Evolutionary conservation across 202 grass and related monocot genomes (phyloP).

Genomic region (Panicum virgatum): DNA sequence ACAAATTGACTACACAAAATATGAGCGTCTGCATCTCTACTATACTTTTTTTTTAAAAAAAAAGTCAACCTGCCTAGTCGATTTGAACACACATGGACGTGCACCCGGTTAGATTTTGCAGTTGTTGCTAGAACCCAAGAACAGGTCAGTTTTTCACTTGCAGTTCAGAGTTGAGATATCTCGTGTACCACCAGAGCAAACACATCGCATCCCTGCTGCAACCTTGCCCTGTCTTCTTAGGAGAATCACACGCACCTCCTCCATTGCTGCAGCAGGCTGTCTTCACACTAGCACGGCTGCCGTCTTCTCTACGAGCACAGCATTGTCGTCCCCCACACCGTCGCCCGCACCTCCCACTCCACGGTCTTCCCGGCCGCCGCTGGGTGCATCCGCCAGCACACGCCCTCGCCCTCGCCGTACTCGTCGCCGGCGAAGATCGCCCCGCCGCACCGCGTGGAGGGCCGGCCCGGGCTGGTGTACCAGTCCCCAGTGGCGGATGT

Average conservation of each 20-base stretch:
- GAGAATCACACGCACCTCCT: background rate
- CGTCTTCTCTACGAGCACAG: background rate
- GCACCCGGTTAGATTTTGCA: too few species aligned
- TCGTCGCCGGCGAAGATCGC: slow-evolving; percentile 77
- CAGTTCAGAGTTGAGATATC: background rate
- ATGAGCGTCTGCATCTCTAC: too few species aligned
- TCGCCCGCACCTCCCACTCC: slow-evolving; percentile 82
- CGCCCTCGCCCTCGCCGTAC: slow-evolving; percentile 64
- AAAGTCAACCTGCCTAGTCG: too few species aligned
- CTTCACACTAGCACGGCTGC: background rate
- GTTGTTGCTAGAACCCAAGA: background rate
- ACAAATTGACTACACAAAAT: too few species aligned
- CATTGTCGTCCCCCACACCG: slow-evolving; percentile 65
- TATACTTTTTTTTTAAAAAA: too few species aligned
- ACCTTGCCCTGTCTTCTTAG: background rate
- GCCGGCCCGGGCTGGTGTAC: slow-evolving; percentile 53
- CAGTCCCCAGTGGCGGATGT: too few species aligned
- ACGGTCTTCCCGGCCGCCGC: slow-evolving; percentile 53
- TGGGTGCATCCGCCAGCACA: slow-evolving; percentile 65
- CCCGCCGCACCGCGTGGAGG: slow-evolving; percentile 60
- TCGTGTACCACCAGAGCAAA: background rate
- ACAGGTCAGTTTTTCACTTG: background rate
- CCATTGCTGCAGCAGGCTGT: background rate
- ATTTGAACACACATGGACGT: too few species aligned
- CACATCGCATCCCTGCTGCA: background rate